A percentile compares a stretch with the other conserved stretches of the same genome.
phyloP scores from a whole-genome alignment of 495 filamentous ascomycete genomes.

The Trichoderma reesei region DNA sequence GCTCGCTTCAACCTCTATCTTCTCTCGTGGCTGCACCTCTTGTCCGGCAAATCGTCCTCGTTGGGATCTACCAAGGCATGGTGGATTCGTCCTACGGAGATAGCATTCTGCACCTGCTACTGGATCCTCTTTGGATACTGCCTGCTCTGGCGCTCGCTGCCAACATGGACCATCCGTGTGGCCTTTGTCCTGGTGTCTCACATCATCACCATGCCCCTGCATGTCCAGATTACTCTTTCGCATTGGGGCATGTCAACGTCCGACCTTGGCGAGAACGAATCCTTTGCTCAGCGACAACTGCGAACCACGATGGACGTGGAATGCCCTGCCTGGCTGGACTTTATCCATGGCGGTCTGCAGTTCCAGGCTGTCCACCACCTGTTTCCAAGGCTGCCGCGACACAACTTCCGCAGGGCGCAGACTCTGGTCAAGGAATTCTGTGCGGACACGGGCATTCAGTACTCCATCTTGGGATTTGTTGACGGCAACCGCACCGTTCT shows the following conservation, averaged over 20 bases:
- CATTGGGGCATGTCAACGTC: constrained; percentile 42
- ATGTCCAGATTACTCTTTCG: constrained; percentile 44
- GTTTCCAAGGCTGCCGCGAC: constrained; percentile 36
- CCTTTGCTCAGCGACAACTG: constrained; percentile 39
- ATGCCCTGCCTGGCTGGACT: constrained; percentile 40
- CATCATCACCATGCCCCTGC: constrained; percentile 38
- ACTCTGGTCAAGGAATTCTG: constrained; percentile 33
- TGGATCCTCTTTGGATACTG: constrained; percentile 38
- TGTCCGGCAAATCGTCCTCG: constrained; percentile 23
- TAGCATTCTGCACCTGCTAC: constrained; percentile 33
- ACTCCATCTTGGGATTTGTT: constrained; percentile 32
- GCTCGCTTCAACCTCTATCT: constrained; percentile 43
- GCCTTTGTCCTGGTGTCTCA: constrained; percentile 39
- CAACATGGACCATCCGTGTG: constrained; percentile 33
- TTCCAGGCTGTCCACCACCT: constrained; percentile 42
- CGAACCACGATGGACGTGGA: constrained; percentile 43
- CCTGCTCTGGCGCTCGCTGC: constrained; percentile 32
- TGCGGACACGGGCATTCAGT: constrained; percentile 32
- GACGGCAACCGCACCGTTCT: constrained; percentile 35
- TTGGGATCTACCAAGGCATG: constrained; percentile 29
- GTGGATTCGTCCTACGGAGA: constrained; percentile 39
- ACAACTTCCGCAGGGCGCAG: constrained; percentile 36
- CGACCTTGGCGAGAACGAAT: constrained; percentile 36
- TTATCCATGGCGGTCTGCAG: constrained; percentile 38
- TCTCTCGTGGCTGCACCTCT: constrained; percentile 36